Conservation (phyloP, 768 basidiomycete genomes). For the Gautieria morchelliformis region DNA sequence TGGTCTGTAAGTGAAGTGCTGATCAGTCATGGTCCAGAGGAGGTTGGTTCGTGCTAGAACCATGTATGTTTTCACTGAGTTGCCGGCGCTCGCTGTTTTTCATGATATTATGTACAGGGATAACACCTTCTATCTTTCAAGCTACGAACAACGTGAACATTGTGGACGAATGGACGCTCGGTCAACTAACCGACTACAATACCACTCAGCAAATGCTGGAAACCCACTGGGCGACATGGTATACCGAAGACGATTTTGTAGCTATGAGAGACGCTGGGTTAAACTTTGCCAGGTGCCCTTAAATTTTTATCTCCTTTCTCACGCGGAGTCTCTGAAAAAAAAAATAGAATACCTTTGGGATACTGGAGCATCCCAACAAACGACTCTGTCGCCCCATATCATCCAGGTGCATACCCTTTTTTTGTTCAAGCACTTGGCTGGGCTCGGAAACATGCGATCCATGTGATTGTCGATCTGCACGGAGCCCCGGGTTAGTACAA, state of each 20-base stretch:
- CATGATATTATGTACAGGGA: slow-evolving; percentile 42
- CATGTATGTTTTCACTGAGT: neutral
- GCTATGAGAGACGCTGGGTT: slow-evolving; percentile 58
- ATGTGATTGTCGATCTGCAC: slow-evolving; percentile 57
- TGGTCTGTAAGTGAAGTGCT: neutral
- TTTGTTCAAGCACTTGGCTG: slow-evolving; percentile 53
- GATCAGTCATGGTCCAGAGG: slow-evolving; percentile 26
- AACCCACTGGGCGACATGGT: slow-evolving; percentile 45
- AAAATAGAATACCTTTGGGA: slow-evolving; percentile 53
- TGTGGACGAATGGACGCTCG: slow-evolving; percentile 56
- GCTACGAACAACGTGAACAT: slow-evolving; percentile 46
- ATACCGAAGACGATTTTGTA: slow-evolving; percentile 42
- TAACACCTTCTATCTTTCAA: slow-evolving; percentile 65
- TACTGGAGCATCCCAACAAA: slow-evolving; percentile 75
- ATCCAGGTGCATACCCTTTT: slow-evolving; percentile 59
- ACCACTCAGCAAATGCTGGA: slow-evolving; percentile 34
- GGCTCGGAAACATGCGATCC: slow-evolving; percentile 51
- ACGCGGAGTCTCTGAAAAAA: neutral
- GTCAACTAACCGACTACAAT: slow-evolving; percentile 37
- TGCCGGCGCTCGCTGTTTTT: neutral
- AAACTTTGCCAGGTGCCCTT: slow-evolving; percentile 55
- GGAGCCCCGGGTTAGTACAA: slow-evolving; percentile 23
- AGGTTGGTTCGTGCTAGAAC: slow-evolving; percentile 54
- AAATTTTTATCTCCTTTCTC: neutral
- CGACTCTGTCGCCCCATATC: slow-evolving; percentile 43